Conservation (phyloP, 2,329 filamentous ascomycete species). For the Xylaria sp. region DNA sequence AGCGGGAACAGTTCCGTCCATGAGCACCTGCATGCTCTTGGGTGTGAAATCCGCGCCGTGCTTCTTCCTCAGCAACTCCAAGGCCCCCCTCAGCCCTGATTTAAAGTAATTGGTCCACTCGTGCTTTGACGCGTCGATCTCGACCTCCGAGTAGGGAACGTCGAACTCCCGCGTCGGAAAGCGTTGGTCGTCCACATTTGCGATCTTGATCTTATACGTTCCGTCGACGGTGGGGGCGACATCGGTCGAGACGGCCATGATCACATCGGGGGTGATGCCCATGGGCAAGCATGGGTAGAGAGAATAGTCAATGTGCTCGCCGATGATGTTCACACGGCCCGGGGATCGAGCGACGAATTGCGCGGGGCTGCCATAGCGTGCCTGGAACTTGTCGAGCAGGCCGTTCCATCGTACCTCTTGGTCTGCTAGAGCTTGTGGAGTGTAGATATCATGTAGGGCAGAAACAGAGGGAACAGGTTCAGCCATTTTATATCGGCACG, state of each 20-base stretch:
- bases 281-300: slow-evolving; percentile 95
- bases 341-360: slow-evolving; percentile 89
- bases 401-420: slow-evolving; percentile 78
- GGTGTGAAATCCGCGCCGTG: slow-evolving; percentile 65
- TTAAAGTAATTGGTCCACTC: slow-evolving; percentile 99
- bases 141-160: slow-evolving; percentile 68
- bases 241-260: slow-evolving; percentile 75
- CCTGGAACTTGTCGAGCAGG: slow-evolving; percentile 73
- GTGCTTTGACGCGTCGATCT: slow-evolving; percentile 82
- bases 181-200: slow-evolving; percentile 76
- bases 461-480: slow-evolving; percentile 73
- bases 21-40: slow-evolving; percentile 81
- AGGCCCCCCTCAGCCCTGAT: slow-evolving; percentile 81
- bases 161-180: slow-evolving; percentile 79
- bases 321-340: slow-evolving; percentile 96
- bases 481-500: slow-evolving; percentile 49
- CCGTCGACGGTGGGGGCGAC: slow-evolving; percentile 52
- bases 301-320: slow-evolving; percentile 99
- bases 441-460: slow-evolving; percentile 83
- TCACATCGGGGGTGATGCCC: slow-evolving; percentile 88
- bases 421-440: slow-evolving; percentile 68
- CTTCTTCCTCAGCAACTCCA: slow-evolving; percentile 76
- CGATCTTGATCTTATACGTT: slow-evolving; percentile 73
- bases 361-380: slow-evolving; percentile 70
- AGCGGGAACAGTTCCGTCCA: slow-evolving; percentile 90